phyloP scores from a whole-genome alignment of 345 rosid genomes.

The Camelina sativa region DNA sequence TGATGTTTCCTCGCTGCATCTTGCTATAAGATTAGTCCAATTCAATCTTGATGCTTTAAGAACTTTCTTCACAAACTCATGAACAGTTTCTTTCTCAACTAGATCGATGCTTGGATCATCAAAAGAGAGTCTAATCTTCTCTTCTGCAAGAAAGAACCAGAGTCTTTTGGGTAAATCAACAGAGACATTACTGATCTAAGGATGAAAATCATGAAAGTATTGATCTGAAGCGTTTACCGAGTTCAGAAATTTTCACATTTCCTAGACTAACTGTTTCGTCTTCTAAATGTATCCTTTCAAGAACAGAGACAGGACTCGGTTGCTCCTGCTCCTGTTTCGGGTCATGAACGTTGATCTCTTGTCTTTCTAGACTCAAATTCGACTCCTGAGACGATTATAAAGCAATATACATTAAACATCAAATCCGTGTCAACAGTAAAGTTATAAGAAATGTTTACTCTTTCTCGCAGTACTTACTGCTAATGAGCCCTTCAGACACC shows the following conservation, averaged over 20 bases:
- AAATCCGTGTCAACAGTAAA: background rate
- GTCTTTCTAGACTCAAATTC: conserved; percentile 41
- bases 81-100: conserved; percentile 38
- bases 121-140: conserved; percentile 34
- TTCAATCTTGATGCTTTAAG: conserved; percentile 53
- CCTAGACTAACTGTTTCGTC: conserved; percentile 45
- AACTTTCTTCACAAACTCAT: conserved; percentile 48
- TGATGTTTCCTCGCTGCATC: conserved; percentile 53
- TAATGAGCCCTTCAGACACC: conserved; percentile 39
- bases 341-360: conserved; percentile 35
- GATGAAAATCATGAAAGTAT: background rate
- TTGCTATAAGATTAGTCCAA: conserved; percentile 59
- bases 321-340: conserved; percentile 49
- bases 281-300: conserved; percentile 51
- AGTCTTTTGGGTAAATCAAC: conserved; percentile 1
- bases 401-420: conserved; percentile 1
- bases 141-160: conserved; percentile 42
- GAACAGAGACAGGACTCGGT: conserved; percentile 71
- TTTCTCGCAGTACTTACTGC: conserved; percentile 42
- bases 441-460: conserved; percentile 1
- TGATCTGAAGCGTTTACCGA: conserved; percentile 44
- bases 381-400: conserved; percentile 49
- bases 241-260: conserved; percentile 27
- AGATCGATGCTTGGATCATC: conserved; percentile 36
- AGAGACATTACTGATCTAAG: conserved; percentile 13